These are phyloP conservation scores for Ceriops tagal DNA, from an alignment of 345 rosid species.

Conservation along the genomic window DNA sequence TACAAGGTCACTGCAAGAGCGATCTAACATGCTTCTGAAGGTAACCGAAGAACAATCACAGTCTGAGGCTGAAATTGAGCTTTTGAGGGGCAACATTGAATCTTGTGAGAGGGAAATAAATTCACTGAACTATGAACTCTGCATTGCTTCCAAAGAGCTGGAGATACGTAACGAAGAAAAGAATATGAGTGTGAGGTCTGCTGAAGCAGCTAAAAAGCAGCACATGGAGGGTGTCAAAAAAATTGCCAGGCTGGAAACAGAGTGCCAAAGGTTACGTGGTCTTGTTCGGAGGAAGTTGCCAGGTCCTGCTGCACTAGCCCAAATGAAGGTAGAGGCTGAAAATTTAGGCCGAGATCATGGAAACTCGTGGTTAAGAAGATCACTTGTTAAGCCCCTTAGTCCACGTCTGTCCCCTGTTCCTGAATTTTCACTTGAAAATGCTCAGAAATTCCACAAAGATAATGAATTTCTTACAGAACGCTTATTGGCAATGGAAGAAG, in stretches of 20 bases:
- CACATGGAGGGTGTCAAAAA: conserved; percentile 85
- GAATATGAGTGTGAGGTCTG: conserved; percentile 92
- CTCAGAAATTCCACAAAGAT: conserved; percentile 74
- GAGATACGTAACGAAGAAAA: conserved; percentile 96
- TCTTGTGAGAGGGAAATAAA: conserved; percentile 82
- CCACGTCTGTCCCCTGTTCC: conserved; percentile 55
- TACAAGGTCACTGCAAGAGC: conserved; percentile 82
- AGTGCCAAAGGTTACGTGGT: conserved; percentile 88
- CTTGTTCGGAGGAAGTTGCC: conserved; percentile 94
- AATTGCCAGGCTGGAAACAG: conserved; percentile 85
- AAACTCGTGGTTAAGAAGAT: conserved; percentile 60
- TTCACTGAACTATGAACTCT: conserved; percentile 79
- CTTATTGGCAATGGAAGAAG: conserved; percentile 88
- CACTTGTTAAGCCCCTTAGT: conserved; percentile 64
- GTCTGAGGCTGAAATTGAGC: conserved; percentile 89
- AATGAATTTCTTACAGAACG: conserved; percentile 74
- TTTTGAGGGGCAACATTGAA: conserved; percentile 71
- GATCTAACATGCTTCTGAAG: conserved; percentile 69
- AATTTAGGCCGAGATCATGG: conserved; percentile 75
- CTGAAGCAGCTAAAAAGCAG: conserved; percentile 89
- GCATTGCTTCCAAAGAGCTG: conserved; percentile 69
- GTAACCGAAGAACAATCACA: conserved; percentile 68
- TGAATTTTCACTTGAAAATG: conserved; percentile 61
- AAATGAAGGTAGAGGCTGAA: conserved; percentile 97
- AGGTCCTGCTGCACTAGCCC: conserved; percentile 99